phyloP scores from a whole-genome alignment of 2,329 filamentous ascomycete species.

The Ilyonectria mors-panacis region DNA sequence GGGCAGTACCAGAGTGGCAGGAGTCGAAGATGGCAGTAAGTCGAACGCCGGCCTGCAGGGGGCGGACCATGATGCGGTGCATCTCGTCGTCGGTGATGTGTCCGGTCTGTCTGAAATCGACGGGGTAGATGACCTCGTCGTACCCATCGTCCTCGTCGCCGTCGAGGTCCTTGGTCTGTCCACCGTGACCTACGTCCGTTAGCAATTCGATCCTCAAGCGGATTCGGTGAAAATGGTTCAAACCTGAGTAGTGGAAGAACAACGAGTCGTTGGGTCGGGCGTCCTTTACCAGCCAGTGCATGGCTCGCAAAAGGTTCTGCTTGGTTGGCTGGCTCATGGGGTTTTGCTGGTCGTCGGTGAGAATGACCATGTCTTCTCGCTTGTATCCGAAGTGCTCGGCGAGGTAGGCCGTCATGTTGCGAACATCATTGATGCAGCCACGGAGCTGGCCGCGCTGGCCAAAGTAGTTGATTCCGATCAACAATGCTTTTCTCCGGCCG shows the following conservation, averaged over 20 bases:
- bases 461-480: constrained; percentile 98
- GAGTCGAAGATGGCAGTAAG: constrained; percentile 76
- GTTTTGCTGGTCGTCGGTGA: constrained; percentile 97
- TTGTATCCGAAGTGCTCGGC: constrained; percentile 93
- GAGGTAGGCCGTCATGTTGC: constrained; percentile 95
- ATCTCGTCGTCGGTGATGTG: constrained; percentile 90
- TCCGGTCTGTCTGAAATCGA: constrained; percentile 84
- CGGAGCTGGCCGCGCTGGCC: constrained; percentile 90
- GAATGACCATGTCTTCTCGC: constrained; percentile 95
- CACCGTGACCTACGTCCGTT: constrained; percentile 74
- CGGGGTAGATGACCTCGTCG: constrained; percentile 87
- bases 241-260: constrained; percentile 97
- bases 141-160: constrained; percentile 87
- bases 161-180: constrained; percentile 84
- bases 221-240: constrained; percentile 46
- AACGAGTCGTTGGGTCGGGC: constrained; percentile 92
- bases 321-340: constrained; percentile 98
- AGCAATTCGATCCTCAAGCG: constrained; percentile 16
- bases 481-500: constrained; percentile 86
- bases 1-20: constrained; percentile 76
- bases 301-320: constrained; percentile 92
- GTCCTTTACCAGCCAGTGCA: constrained; percentile 98
- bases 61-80: constrained; percentile 79
- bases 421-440: constrained; percentile 97
- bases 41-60: constrained; percentile 69